Conservation (phyloP, 2,329 filamentous ascomycete species). For the Pyricularia sp. region DNA sequence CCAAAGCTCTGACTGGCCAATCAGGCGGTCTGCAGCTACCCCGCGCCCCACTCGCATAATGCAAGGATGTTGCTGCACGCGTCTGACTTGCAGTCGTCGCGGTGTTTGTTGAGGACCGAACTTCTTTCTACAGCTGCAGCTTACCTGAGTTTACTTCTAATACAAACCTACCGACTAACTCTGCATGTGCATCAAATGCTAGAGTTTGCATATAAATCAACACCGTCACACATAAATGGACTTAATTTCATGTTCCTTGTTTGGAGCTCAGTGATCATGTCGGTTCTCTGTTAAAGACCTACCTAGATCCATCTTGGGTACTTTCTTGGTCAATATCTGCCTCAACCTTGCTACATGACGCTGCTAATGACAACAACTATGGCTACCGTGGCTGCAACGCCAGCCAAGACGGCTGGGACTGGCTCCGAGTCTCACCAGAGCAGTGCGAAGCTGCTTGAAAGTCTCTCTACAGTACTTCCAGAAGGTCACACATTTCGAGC, state of each 20-base stretch:
- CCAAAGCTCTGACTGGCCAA: background rate
- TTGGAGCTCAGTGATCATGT: background rate
- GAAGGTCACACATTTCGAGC: slow-evolving; percentile 52
- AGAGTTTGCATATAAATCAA: background rate
- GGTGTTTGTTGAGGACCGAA: background rate
- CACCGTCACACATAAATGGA: background rate
- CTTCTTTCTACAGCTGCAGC: background rate
- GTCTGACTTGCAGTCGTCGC: background rate
- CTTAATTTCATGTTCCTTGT: background rate
- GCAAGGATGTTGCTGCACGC: background rate
- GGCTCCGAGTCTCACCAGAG: slow-evolving; percentile 12
- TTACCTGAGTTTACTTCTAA: background rate
- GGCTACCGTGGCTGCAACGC: background rate
- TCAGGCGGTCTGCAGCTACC: background rate
- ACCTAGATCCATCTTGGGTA: background rate
- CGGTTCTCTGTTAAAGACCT: background rate
- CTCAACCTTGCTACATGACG: background rate
- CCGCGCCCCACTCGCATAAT: background rate
- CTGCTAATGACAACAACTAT: background rate
- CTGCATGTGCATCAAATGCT: background rate
- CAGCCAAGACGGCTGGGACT: background rate
- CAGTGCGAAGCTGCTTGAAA: slow-evolving; percentile 22
- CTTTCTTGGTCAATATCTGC: background rate
- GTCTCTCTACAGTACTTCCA: slow-evolving; percentile 42
- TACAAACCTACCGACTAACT: no score